A percentile compares a stretch with the other conserved stretches of the same genome.
phyloP scores from a whole-genome alignment of 768 basidiomycete species.

The Lentinula sp. region DNA sequence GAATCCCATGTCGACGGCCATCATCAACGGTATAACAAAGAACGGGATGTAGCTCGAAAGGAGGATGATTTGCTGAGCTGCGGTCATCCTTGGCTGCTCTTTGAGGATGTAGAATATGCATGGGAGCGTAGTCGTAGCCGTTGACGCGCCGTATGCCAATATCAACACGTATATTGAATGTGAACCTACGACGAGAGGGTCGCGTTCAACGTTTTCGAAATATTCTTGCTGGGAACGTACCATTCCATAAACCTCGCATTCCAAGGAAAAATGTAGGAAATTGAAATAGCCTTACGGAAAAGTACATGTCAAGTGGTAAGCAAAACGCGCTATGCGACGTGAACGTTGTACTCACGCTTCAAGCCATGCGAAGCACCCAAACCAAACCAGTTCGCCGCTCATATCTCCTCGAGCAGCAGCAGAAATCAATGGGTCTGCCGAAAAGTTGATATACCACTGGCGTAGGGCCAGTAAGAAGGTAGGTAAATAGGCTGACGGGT shows the following conservation, averaged over 20 bases:
- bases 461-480: constrained; percentile 35
- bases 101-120: constrained; percentile 59
- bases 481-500: constrained; percentile 48
- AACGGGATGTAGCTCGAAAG: constrained; percentile 57
- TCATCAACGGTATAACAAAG: constrained; percentile 47
- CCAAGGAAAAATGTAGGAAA: constrained; percentile 76
- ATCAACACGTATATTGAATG: constrained; percentile 55
- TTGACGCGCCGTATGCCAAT: constrained; percentile 70
- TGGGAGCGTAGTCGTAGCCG: constrained; percentile 71
- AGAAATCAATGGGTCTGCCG: constrained; percentile 64
- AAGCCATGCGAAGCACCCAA: not conserved
- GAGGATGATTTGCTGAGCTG: constrained; percentile 33
- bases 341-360: not conserved
- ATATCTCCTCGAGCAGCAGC: constrained; percentile 35
- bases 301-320: not conserved
- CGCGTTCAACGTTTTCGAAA: not conserved
- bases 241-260: constrained; percentile 49
- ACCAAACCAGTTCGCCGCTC: constrained; percentile 25
- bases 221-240: constrained; percentile 21
- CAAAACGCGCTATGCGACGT: not conserved
- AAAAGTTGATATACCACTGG: constrained; percentile 45
- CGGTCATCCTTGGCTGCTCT: constrained; percentile 15
- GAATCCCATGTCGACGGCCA: constrained; percentile 51
- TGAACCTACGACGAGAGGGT: constrained; percentile 30
- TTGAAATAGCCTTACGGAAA: constrained; percentile 61